Percentiles rank a stretch among this genome's conserved stretches.
These are phyloP conservation scores for Clavispora asparagi DNA, from an alignment of 805 yeast genomes.

Conservation along the genomic window DNA sequence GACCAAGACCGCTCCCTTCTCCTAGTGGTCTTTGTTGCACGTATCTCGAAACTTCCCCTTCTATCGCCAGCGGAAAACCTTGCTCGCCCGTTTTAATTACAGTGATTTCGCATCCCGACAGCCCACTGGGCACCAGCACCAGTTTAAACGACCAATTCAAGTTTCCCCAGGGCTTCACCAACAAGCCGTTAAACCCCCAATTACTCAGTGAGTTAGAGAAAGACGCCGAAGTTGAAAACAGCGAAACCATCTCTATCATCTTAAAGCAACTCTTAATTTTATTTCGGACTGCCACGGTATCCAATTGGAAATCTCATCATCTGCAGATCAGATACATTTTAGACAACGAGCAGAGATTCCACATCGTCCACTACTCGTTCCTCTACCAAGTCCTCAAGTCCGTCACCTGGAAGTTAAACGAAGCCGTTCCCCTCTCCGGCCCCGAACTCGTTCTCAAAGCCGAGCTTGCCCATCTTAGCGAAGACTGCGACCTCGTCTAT, in stretches of 20 bases:
- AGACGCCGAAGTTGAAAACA: slow-evolving; percentile 5
- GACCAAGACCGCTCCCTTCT: not conserved
- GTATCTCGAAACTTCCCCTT: not conserved
- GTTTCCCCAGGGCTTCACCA: slow-evolving; percentile 5
- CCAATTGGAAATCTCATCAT: slow-evolving; percentile 34
- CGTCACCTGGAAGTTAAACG: not conserved
- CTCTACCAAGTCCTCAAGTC: slow-evolving; percentile 5
- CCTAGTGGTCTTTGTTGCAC: not conserved
- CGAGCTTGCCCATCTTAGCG: slow-evolving; percentile 21
- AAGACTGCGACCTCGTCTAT: slow-evolving; percentile 22
- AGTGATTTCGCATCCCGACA: slow-evolving; percentile 31
- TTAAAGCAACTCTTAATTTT: slow-evolving; percentile 52
- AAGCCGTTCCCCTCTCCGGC: slow-evolving; percentile 3
- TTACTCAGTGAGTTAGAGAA: not conserved
- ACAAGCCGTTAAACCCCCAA: slow-evolving; percentile 6
- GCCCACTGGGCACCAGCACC: slow-evolving; percentile 37
- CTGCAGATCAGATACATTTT: slow-evolving; percentile 46
- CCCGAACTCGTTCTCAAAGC: slow-evolving; percentile 23
- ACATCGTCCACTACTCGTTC: slow-evolving; percentile 6
- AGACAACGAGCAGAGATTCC: slow-evolving; percentile 5
- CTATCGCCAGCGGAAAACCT: not conserved
- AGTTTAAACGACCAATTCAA: slow-evolving; percentile 9
- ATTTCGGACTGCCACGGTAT: slow-evolving; percentile 37
- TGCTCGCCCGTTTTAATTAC: slow-evolving; percentile 4
- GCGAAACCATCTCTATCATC: slow-evolving; percentile 35